Conservation (phyloP, 2,329 filamentous ascomycete species). For the Pseudogymnoascus sp. region DNA sequence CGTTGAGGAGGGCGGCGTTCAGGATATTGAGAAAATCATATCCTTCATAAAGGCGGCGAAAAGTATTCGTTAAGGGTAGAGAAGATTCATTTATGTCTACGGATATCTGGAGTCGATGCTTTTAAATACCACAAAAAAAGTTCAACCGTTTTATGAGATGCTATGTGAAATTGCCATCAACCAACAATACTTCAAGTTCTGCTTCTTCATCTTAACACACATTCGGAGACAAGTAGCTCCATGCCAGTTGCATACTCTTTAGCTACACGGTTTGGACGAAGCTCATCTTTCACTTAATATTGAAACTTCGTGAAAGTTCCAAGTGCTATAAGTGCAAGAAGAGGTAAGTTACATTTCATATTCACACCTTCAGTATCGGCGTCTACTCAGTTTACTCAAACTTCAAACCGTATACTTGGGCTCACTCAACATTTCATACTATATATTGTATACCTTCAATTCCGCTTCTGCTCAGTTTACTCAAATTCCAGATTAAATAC, state of each 20-base stretch:
- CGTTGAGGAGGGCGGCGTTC: slow-evolving; percentile 75
- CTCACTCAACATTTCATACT: background rate
- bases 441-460: background rate
- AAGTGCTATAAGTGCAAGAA: background rate
- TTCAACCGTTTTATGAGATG: background rate
- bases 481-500: background rate
- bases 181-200: slow-evolving; percentile 64
- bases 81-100: background rate
- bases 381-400: background rate
- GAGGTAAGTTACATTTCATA: background rate
- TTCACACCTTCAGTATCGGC: background rate
- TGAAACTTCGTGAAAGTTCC: slow-evolving; percentile 68
- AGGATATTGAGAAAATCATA: slow-evolving; percentile 72
- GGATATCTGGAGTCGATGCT: background rate
- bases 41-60: slow-evolving; percentile 74
- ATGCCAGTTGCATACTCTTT: slow-evolving; percentile 81
- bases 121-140: background rate
- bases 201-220: slow-evolving; percentile 37
- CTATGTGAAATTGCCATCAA: slow-evolving; percentile 66
- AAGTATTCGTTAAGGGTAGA: slow-evolving; percentile 20
- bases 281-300: slow-evolving; percentile 70
- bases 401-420: background rate
- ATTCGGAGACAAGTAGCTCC: slow-evolving; percentile 85
- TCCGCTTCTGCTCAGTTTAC: background rate
- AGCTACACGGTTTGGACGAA: slow-evolving; percentile 98